Evolutionary conservation across 1,139 yeast genomes (phyloP), one percentile per base, ranked within the genome.

Genomic region (Zygosaccharomyces pseudobailii): DNA sequence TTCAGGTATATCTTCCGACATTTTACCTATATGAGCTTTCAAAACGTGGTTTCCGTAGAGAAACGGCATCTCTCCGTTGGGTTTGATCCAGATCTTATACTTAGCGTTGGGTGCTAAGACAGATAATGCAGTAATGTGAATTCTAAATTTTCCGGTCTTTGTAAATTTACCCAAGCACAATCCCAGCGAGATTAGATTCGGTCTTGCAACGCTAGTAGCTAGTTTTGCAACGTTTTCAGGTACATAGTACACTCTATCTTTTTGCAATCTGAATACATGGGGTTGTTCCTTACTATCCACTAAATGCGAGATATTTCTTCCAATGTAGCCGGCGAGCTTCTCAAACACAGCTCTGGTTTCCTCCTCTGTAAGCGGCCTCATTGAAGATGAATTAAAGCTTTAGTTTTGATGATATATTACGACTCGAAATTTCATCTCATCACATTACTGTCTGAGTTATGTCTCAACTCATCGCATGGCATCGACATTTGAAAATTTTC

Each of bases 61-160:
- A 67, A 84, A 94, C 7, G 98, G 97, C 98, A 94, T 94, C 70
- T 92, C 99, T 59, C 98, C 98, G 63, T 92, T 92, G 45, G 82
- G 82, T 69, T 94, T 94, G 70, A 92, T 88, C 98, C 98, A 94
- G 39, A 92, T 75, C 71, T 92, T 92, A 72, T 84, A 89, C 67
- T 87, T 88, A 42, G 98, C 97, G 65, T 84, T 84, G 61, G 87
- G 84, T 5, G 96, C 83, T 51, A 92, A 71, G 55, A 87, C 78
- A 46, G 87, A 82, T 55, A 92, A 77, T 4, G 97, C 76, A n/a
- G 98, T 92, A 53, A 94, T 84, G 67, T 92, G 99, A 55, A 92
- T 74, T 69, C 96, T 81, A 74, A 92, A 92, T 70, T 92, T 94
- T 28, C 97, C 97, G 6, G 97, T 87, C 75, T 94, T 92, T 46